Conservation (phyloP, 371 early-diverging fungal species). For the Rhizopus microsporus region DNA sequence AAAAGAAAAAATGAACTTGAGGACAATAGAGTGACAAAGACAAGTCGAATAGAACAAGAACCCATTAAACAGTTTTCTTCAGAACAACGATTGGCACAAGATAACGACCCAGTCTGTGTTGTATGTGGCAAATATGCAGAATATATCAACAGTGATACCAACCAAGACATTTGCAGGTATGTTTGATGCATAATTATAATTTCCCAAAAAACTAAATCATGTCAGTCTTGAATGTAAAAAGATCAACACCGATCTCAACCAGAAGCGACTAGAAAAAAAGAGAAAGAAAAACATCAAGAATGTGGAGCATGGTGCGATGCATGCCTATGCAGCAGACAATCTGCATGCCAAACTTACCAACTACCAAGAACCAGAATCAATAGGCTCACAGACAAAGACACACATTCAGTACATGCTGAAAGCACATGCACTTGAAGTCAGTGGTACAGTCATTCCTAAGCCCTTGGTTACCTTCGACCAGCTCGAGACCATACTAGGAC, state of each 20-base stretch:
- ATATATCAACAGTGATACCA: conserved; percentile 49
- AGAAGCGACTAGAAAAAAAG: conserved; percentile 3
- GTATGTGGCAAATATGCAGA: conserved; percentile 61
- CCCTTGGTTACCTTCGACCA: conserved; percentile 56
- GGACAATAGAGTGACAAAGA: not conserved
- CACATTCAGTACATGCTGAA: conserved; percentile 39
- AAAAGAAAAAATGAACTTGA: not conserved
- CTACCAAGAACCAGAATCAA: conserved; percentile 45
- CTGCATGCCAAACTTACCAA: conserved; percentile 53
- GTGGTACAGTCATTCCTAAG: conserved; percentile 50
- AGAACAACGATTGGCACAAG: conserved; percentile 38
- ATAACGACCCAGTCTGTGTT: conserved; percentile 48
- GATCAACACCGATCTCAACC: conserved; percentile 37
- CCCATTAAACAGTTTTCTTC: conserved; percentile 25
- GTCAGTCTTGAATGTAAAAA: conserved; percentile 47
- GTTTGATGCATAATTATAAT: not conserved
- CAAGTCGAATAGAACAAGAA: conserved; percentile 3
- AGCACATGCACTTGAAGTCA: conserved; percentile 44
- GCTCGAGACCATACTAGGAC: conserved; percentile 37
- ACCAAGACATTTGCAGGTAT: conserved; percentile 56
- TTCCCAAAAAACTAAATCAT: not conserved
- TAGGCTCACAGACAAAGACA: conserved; percentile 27
- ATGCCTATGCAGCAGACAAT: conserved; percentile 30
- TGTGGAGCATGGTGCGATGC: conserved; percentile 6
- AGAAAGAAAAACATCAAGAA: not conserved